These are phyloP conservation scores for Micromonas pusilla DNA, from an alignment of 139 green algal species.

Conservation along the genomic window DNA sequence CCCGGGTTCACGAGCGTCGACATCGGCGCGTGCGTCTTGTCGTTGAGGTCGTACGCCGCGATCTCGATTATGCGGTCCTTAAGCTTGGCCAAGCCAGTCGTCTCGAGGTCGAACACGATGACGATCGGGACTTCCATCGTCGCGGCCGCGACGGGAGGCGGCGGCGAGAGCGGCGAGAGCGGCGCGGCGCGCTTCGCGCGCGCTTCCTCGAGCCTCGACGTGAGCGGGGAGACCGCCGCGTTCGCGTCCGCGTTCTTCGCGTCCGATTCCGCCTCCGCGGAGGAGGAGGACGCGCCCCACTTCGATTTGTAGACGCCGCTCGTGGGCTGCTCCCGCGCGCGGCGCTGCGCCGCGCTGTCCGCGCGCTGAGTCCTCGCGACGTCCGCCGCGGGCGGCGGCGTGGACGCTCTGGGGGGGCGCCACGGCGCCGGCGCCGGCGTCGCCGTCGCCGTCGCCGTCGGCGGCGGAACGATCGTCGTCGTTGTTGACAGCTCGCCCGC, in stretches of 20 bases:
- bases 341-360: background rate
- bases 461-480: background rate
- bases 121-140: slow-evolving; percentile 4
- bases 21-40: slow-evolving; percentile 6
- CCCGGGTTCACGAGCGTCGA: slow-evolving; percentile 28
- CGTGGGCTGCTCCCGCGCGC: too few species aligned
- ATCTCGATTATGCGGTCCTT: slow-evolving; percentile 45
- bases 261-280: too few species aligned
- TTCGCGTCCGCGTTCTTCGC: too few species aligned
- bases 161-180: too few species aligned
- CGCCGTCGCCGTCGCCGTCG: background rate
- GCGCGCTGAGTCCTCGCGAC: background rate
- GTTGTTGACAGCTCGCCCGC: background rate
- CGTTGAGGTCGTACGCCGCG: slow-evolving; percentile 28
- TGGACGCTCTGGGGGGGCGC: background rate
- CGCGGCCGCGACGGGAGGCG: background rate
- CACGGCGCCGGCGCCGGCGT: background rate
- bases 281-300: too few species aligned
- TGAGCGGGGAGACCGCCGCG: too few species aligned
- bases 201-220: too few species aligned
- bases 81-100: slow-evolving; percentile 36
- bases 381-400: background rate
- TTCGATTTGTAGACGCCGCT: too few species aligned
- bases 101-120: slow-evolving; percentile 58
- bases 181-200: too few species aligned